Conservation (phyloP, 768 basidiomycete species). For the Termitomyces sp. region DNA sequence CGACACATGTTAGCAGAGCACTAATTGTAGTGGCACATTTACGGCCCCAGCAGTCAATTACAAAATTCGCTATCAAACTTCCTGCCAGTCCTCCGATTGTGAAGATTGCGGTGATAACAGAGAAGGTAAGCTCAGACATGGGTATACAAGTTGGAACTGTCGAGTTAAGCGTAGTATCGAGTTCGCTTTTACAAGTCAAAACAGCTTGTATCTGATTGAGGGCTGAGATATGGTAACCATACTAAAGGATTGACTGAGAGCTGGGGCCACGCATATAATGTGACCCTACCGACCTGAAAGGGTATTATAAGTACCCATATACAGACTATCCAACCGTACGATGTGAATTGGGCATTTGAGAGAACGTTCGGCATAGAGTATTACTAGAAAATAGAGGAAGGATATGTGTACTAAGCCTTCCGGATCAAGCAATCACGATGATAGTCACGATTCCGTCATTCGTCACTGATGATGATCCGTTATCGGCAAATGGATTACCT, state of each 20-base stretch:
- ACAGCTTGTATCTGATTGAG: slow-evolving; percentile 85
- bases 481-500: background rate
- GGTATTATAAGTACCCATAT: slow-evolving; percentile 63
- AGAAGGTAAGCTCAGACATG: slow-evolving; percentile 75
- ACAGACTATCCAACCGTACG: slow-evolving; percentile 60
- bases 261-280: background rate
- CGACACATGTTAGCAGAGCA: slow-evolving; percentile 48
- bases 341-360: slow-evolving; percentile 35
- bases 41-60: slow-evolving; percentile 71
- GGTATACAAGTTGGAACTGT: slow-evolving; percentile 70
- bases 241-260: slow-evolving; percentile 33
- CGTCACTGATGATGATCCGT: background rate
- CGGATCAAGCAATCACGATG: background rate
- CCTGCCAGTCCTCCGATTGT: slow-evolving; percentile 85
- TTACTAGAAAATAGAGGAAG: background rate
- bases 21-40: slow-evolving; percentile 61
- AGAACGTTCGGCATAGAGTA: slow-evolving; percentile 9
- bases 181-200: slow-evolving; percentile 56
- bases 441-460: background rate
- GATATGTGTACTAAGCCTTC: background rate
- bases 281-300: slow-evolving; percentile 38
- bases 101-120: slow-evolving; percentile 79
- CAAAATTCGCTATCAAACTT: slow-evolving; percentile 58
- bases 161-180: slow-evolving; percentile 19
- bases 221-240: slow-evolving; percentile 91